A percentile compares a stretch with the other conserved stretches of the same genome.
Evolutionary conservation across 129 eudicot genomes (phyloP).

Genomic region (Sambucus nigra): DNA sequence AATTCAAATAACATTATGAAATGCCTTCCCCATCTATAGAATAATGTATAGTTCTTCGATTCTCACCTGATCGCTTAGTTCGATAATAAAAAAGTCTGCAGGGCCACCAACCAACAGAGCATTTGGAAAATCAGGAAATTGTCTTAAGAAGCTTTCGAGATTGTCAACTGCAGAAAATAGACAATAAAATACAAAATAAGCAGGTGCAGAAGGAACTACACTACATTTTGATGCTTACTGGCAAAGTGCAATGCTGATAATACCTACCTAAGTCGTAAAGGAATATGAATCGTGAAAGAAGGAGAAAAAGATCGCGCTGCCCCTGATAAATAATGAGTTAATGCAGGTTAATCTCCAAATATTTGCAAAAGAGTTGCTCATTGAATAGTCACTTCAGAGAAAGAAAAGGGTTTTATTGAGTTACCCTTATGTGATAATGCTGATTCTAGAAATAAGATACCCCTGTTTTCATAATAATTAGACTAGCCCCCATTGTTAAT

Average conservation of each 20-base stretch:
- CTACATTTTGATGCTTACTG: neutral
- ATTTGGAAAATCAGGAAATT: constrained; percentile 71
- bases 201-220: constrained; percentile 4
- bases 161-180: constrained; percentile 48
- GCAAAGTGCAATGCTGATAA: neutral
- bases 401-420: too few relatives aligned
- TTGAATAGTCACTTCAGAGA: neutral
- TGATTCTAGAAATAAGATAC: too few relatives aligned
- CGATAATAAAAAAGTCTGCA: constrained; percentile 67
- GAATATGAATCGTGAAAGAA: constrained; percentile 73
- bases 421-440: too few relatives aligned
- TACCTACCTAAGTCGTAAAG: constrained; percentile 64
- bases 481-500: too few relatives aligned
- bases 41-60: neutral
- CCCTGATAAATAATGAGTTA: constrained; percentile 36
- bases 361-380: neutral
- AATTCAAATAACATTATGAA: neutral
- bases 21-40: neutral
- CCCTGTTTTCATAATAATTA: too few relatives aligned
- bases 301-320: constrained; percentile 85
- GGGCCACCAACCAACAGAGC: constrained; percentile 86
- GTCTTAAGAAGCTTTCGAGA: constrained; percentile 56
- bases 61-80: constrained; percentile 82
- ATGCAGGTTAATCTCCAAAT: constrained; percentile 4
- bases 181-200: too few relatives aligned